Conservation (phyloP, 192 early-diverging fungal genomes). For the Pilobolus umbonatus region DNA sequence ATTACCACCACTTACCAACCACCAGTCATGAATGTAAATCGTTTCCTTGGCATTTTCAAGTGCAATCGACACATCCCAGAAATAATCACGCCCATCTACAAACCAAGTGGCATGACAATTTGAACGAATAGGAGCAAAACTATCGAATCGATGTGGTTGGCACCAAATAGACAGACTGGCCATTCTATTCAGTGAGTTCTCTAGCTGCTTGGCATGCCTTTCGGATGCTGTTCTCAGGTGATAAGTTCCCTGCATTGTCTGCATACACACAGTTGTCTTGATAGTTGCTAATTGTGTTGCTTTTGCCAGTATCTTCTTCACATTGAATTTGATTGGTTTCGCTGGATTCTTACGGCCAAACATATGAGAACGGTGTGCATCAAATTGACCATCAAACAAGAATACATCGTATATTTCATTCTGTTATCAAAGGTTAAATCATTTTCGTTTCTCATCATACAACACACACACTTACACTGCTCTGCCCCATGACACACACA, state of each 20-base stretch:
- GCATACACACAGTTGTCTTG: constrained; percentile 46
- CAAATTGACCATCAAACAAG: constrained; percentile 37
- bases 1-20: constrained; percentile 37
- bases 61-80: constrained; percentile 64
- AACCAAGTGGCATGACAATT: constrained; percentile 59
- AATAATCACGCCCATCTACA: constrained; percentile 74
- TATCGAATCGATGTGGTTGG: constrained; percentile 52
- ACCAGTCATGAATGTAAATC: constrained; percentile 78
- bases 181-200: constrained; percentile 49
- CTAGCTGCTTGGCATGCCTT: constrained; percentile 56
- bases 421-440: constrained; percentile 13
- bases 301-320: neutral
- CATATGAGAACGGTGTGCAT: constrained; percentile 26
- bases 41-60: constrained; percentile 63
- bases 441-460: neutral
- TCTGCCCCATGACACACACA: constrained; percentile 39
- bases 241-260: constrained; percentile 56
- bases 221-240: constrained; percentile 62
- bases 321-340: neutral
- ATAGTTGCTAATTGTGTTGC: neutral
- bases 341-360: constrained; percentile 14
- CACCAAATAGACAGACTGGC: constrained; percentile 47
- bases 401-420: constrained; percentile 41
- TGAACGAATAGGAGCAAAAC: constrained; percentile 70
- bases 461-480: constrained; percentile 33